phyloP scores from a whole-genome alignment of 441 rosid species.

The Populus hybrid region DNA sequence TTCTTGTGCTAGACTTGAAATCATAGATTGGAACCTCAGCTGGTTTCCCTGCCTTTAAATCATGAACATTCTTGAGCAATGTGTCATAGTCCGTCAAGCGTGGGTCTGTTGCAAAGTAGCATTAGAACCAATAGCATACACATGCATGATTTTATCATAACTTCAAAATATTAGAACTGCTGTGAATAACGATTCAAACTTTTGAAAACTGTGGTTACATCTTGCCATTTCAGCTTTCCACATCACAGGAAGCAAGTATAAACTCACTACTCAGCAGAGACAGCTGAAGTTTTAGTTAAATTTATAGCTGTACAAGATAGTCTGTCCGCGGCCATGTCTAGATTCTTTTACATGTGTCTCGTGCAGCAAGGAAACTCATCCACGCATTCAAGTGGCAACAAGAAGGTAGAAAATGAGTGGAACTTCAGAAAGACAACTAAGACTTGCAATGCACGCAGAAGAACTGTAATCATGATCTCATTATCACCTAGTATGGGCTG shows the following conservation, averaged over 20 bases:
- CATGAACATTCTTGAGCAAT: constrained; percentile 74
- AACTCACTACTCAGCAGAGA: background rate
- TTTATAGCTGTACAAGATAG: no score
- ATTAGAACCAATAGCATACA: constrained; percentile 10
- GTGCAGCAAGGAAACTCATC: no score
- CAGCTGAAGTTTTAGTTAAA: background rate
- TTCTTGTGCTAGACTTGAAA: constrained; percentile 87
- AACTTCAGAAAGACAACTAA: background rate
- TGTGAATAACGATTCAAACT: background rate
- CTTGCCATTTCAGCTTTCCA: background rate
- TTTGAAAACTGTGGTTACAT: background rate
- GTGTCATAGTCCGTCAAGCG: constrained; percentile 97
- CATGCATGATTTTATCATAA: constrained; percentile 7
- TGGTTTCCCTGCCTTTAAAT: constrained; percentile 76
- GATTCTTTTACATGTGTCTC: no score
- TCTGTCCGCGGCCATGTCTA: no score
- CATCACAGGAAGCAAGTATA: background rate
- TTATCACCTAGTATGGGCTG: background rate
- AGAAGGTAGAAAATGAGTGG: background rate
- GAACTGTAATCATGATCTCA: background rate
- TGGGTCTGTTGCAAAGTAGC: constrained; percentile 60
- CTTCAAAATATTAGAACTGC: background rate
- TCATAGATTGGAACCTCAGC: constrained; percentile 90
- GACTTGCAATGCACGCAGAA: background rate
- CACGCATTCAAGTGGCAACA: background rate